These are phyloP conservation scores for Talaromyces pinophilus DNA, from an alignment of 2,329 filamentous ascomycete species.

Conservation along the genomic window DNA sequence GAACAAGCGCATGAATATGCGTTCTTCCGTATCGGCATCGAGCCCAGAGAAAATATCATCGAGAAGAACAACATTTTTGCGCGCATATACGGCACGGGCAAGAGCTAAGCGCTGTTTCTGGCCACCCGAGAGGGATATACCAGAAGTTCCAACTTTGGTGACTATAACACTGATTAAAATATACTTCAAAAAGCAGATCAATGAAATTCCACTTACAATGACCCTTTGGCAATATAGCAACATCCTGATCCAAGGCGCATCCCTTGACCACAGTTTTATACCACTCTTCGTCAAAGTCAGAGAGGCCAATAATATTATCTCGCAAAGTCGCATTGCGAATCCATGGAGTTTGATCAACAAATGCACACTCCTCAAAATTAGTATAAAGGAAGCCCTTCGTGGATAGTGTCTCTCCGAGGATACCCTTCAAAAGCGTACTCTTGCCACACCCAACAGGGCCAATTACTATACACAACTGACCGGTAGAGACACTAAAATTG, in stretches of 20 bases:
- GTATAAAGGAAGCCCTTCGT: slow-evolving; percentile 51
- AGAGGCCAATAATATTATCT: slow-evolving; percentile 41
- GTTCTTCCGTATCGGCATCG: slow-evolving; percentile 55
- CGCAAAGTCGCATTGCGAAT: slow-evolving; percentile 44
- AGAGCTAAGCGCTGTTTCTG: slow-evolving; percentile 81
- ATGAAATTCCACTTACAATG: slow-evolving; percentile 63
- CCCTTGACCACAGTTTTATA: slow-evolving; percentile 36
- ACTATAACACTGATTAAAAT: slow-evolving; percentile 55
- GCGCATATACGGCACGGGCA: slow-evolving; percentile 72
- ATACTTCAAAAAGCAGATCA: slow-evolving; percentile 63
- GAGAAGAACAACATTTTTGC: slow-evolving; percentile 77
- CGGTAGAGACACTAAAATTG: slow-evolving; percentile 58
- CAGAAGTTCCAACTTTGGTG: slow-evolving; percentile 69
- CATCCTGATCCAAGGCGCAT: slow-evolving; percentile 51
- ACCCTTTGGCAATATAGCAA: slow-evolving; percentile 50
- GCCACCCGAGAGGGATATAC: slow-evolving; percentile 74
- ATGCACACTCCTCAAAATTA: slow-evolving; percentile 51
- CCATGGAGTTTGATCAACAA: slow-evolving; percentile 48
- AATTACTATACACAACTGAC: slow-evolving; percentile 64
- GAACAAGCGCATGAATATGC: slow-evolving; percentile 37
- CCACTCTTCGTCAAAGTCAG: slow-evolving; percentile 32
- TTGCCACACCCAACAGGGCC: slow-evolving; percentile 68
- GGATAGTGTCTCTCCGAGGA: slow-evolving; percentile 52
- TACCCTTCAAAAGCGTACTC: slow-evolving; percentile 59
- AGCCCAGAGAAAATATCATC: slow-evolving; percentile 86